These are phyloP conservation scores for Astrocystis sublimbata DNA, from an alignment of 495 filamentous ascomycete genomes.

Conservation along the genomic window DNA sequence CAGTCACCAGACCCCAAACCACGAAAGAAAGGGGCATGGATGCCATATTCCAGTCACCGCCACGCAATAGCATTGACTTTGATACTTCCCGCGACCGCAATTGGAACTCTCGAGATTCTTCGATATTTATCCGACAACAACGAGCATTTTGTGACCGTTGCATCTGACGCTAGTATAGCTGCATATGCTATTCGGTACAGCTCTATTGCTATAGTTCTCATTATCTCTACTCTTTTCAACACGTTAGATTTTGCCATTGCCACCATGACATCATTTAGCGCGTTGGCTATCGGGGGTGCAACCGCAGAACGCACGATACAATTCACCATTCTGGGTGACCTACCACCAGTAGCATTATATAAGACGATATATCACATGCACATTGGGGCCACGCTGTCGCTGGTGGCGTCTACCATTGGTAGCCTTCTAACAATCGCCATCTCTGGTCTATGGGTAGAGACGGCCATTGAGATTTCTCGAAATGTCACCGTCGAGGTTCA, in stretches of 20 bases:
- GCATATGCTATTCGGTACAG: neutral
- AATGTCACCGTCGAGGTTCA: neutral
- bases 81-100: neutral
- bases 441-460: neutral
- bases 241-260: neutral
- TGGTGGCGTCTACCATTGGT: neutral
- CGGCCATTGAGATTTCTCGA: neutral
- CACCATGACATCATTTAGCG: neutral
- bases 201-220: neutral
- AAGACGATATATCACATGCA: neutral
- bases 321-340: neutral
- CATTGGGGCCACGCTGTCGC: neutral
- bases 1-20: neutral
- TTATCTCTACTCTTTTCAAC: neutral
- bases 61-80: neutral
- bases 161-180: neutral
- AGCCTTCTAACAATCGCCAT: neutral
- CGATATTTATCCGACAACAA: neutral
- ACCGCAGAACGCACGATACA: neutral
- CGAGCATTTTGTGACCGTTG: neutral
- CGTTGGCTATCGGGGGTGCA: neutral
- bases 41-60: neutral
- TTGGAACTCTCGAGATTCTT: neutral
- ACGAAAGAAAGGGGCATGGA: neutral
- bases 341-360: neutral